Evolutionary conservation across 2,329 filamentous ascomycete genomes (phyloP).

Genomic region (Epichloe gansuensis): DNA sequence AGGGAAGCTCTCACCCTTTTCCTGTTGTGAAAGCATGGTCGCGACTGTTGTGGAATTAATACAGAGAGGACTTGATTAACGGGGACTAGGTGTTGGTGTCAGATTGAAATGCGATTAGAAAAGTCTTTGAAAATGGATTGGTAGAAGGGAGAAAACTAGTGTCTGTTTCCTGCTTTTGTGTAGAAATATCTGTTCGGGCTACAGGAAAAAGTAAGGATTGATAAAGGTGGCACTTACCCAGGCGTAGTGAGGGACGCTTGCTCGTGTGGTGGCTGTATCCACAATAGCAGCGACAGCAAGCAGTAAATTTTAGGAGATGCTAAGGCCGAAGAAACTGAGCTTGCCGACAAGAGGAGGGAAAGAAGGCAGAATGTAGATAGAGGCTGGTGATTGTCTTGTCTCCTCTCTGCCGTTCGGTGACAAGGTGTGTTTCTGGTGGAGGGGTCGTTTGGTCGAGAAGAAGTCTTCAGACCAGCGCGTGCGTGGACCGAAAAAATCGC

Average conservation of each 20-base stretch:
- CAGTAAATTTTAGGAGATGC: no score
- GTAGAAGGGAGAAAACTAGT: neutral
- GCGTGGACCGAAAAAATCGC: no score
- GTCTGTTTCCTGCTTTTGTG: neutral
- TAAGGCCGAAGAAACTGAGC: no score
- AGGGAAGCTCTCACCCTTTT: conserved; percentile 10
- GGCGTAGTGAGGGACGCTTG: neutral
- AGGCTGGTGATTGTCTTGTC: no score
- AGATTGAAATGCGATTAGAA: neutral
- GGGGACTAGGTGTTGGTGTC: neutral
- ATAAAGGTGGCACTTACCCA: neutral
- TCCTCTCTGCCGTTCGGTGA: no score
- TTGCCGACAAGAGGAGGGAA: no score
- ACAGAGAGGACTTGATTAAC: neutral
- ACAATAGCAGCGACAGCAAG: neutral
- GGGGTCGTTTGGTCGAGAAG: neutral
- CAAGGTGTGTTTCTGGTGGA: no score
- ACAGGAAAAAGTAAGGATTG: neutral
- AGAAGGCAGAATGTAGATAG: no score
- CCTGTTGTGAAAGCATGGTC: conserved; percentile 15
- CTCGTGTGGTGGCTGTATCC: neutral
- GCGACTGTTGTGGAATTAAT: neutral
- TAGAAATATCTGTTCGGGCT: neutral
- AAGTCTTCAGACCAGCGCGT: neutral
- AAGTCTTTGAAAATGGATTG: neutral